Evolutionary conservation across 2,329 filamentous ascomycete genomes (phyloP).

Genomic region (Fusarium agapanthi): DNA sequence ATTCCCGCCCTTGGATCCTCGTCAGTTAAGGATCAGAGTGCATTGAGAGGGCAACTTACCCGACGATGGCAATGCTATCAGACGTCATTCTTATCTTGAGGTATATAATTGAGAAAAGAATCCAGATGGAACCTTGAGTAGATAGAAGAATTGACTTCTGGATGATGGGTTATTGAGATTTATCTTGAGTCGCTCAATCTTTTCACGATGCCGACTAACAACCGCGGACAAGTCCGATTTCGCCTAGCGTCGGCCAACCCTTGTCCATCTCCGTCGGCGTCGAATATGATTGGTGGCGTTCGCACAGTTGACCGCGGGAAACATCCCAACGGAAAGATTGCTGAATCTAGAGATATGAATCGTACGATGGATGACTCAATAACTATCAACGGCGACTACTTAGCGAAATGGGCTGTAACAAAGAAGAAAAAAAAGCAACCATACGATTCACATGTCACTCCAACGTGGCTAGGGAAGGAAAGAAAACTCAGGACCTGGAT

Average conservation of each 20-base stretch:
- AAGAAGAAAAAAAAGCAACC: not conserved
- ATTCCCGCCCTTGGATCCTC: not conserved
- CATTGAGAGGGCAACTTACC: not conserved
- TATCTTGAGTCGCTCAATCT: not conserved
- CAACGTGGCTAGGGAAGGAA: not conserved
- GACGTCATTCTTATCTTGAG: not conserved
- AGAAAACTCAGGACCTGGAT: accelerated
- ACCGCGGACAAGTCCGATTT: not conserved
- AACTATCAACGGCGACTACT: not conserved
- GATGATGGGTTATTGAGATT: too few species aligned
- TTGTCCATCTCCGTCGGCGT: not conserved
- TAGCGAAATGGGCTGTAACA: not conserved
- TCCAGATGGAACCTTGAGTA: accelerated
- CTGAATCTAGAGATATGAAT: not conserved
- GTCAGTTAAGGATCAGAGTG: not conserved
- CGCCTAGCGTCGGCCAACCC: not conserved
- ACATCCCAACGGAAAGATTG: not conserved
- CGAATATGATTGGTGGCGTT: constrained; percentile 6
- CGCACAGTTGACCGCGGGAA: not conserved
- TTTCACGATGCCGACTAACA: not conserved
- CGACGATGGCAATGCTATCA: not conserved
- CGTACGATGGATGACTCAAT: not conserved
- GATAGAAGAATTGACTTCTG: not conserved
- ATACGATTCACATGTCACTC: not conserved
- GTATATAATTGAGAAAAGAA: accelerated